Evolutionary conservation across 179 eudicot genomes (phyloP).

Genomic region (Gypsophila paniculata): DNA sequence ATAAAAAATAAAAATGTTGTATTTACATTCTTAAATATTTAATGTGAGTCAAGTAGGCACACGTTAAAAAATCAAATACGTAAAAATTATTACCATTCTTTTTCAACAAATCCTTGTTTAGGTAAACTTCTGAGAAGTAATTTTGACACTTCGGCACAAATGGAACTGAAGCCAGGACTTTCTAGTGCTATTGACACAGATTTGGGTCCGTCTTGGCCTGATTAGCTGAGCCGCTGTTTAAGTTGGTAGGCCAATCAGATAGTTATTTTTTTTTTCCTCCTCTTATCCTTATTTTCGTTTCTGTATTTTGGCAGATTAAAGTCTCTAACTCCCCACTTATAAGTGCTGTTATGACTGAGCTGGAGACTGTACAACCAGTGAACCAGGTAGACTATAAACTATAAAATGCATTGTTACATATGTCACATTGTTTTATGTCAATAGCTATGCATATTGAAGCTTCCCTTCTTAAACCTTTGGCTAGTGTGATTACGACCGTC

Average conservation of each 20-base stretch:
- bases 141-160: not conserved
- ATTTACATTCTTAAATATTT: no score
- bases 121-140: not conserved
- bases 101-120: not conserved
- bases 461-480: constrained; percentile 19
- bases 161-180: not conserved
- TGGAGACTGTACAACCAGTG: constrained; percentile 83
- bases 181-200: not conserved
- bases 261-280: not conserved
- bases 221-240: not conserved
- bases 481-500: constrained; percentile 86
- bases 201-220: not conserved
- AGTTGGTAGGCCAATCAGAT: not conserved
- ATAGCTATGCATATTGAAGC: constrained; percentile 6
- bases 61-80: no score
- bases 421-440: not conserved
- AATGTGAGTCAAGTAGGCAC: no score
- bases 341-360: constrained; percentile 86
- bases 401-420: not conserved
- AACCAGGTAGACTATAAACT: constrained; percentile 45
- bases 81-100: not conserved
- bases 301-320: constrained; percentile 55
- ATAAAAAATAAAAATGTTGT: no score
- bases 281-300: not conserved
- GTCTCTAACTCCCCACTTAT: constrained; percentile 80